phyloP scores from a whole-genome alignment of 192 early-diverging fungal species.

The Diversispora eburnea region DNA sequence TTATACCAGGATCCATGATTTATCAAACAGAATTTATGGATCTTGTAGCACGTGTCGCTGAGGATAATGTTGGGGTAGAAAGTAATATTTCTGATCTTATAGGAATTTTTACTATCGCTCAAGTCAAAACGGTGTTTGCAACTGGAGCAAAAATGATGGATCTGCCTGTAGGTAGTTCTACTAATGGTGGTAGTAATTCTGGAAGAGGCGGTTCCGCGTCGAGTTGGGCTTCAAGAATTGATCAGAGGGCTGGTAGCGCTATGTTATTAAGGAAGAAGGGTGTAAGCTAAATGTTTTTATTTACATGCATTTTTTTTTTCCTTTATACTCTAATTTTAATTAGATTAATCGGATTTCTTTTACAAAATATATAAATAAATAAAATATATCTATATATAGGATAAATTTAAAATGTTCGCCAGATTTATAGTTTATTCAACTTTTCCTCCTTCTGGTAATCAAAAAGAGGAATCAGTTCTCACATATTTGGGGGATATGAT shows the following conservation, averaged over 20 bases:
- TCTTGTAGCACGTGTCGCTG: constrained; percentile 66
- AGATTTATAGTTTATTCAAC: constrained; percentile 80
- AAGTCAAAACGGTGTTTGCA: constrained; percentile 58
- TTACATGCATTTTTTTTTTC: not conserved
- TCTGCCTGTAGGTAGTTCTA: constrained; percentile 52
- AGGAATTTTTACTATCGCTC: constrained; percentile 57
- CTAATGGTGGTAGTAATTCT: constrained; percentile 46
- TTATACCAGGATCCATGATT: constrained; percentile 52
- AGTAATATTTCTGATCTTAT: constrained; percentile 32
- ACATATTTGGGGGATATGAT: constrained; percentile 70
- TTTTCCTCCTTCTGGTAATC: constrained; percentile 39
- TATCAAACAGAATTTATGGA: constrained; percentile 72
- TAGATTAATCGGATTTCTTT: too few relatives aligned
- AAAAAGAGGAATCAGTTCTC: constrained; percentile 48
- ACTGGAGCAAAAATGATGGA: constrained; percentile 45
- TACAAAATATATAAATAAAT: too few relatives aligned
- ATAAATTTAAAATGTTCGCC: constrained; percentile 63
- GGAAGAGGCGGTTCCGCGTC: constrained; percentile 44
- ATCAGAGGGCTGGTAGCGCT: constrained; percentile 37
- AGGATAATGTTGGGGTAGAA: constrained; percentile 40
- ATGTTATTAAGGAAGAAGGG: constrained; percentile 36
- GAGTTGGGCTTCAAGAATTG: constrained; percentile 37
- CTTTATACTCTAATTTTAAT: not conserved
- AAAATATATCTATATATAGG: constrained; percentile 20
- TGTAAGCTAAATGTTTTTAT: constrained; percentile 20